These are phyloP conservation scores for Pestalotiopsis sp. DNA, from an alignment of 2,329 filamentous ascomycete species.

Conservation along the genomic window DNA sequence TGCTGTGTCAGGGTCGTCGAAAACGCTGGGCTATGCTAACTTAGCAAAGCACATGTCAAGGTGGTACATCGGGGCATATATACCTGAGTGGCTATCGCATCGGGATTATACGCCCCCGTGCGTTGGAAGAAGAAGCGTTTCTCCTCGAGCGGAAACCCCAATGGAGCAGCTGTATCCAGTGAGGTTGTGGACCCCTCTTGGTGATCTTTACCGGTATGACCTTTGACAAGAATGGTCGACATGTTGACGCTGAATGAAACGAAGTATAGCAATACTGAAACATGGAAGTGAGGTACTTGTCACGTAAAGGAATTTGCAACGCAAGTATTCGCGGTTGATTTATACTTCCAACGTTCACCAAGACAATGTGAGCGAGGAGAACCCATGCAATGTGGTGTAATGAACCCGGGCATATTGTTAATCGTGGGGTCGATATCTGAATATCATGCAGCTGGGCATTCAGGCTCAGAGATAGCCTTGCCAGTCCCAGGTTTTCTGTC, in stretches of 20 bases:
- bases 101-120: slow-evolving; percentile 21
- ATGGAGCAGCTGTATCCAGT: slow-evolving; percentile 22
- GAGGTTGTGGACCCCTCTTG: slow-evolving; percentile 21
- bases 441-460: background rate
- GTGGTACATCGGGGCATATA: background rate
- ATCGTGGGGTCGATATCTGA: background rate
- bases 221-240: slow-evolving; percentile 24
- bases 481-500: background rate
- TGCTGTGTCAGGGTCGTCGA: slow-evolving; percentile 41
- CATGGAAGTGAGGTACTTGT: background rate
- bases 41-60: background rate
- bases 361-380: background rate
- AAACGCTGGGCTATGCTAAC: slow-evolving; percentile 39
- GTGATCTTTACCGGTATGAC: slow-evolving; percentile 16
- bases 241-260: slow-evolving; percentile 16
- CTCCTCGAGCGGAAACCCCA: slow-evolving; percentile 28
- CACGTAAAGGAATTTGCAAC: background rate
- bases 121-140: slow-evolving; percentile 34
- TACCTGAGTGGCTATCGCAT: slow-evolving; percentile 26
- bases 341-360: background rate
- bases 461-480: background rate
- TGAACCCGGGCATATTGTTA: background rate
- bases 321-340: background rate
- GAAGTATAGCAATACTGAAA: background rate
- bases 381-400: background rate